Percentiles rank a stretch among this genome's conserved stretches.
phyloP scores from a whole-genome alignment of 2,329 filamentous ascomycete genomes.

The Aspergillus sp. region DNA sequence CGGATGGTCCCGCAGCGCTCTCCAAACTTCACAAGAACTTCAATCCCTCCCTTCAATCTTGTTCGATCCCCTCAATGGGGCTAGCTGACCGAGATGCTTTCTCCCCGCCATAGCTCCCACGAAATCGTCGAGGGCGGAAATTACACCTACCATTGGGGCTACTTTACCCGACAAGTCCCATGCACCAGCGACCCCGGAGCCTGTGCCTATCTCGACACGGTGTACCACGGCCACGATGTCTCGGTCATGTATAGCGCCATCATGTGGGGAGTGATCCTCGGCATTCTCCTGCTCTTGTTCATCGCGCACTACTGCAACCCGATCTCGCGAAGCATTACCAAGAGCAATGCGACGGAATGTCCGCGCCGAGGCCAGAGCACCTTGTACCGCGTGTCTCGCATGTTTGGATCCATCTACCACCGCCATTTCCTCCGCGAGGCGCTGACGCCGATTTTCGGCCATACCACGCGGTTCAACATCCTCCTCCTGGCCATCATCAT shows the following conservation, averaged over 20 bases:
- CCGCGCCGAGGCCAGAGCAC: slow-evolving; percentile 19
- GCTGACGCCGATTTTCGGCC: slow-evolving; percentile 59
- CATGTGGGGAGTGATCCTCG: slow-evolving; percentile 54
- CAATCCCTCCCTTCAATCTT: background rate
- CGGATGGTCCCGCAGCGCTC: background rate
- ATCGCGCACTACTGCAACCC: slow-evolving; percentile 21
- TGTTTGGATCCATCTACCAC: slow-evolving; percentile 44
- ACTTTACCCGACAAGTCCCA: slow-evolving; percentile 52
- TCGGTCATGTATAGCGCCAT: slow-evolving; percentile 57
- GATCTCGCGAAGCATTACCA: background rate
- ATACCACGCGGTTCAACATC: slow-evolving; percentile 67
- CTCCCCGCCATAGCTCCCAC: slow-evolving; percentile 6
- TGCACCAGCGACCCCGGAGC: slow-evolving; percentile 58
- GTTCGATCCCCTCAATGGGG: background rate
- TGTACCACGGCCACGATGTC: slow-evolving; percentile 54
- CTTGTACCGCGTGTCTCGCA: slow-evolving; percentile 30
- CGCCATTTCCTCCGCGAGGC: slow-evolving; percentile 62
- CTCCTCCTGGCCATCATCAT: slow-evolving; percentile 57
- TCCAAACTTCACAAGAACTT: background rate
- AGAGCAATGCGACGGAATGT: slow-evolving; percentile 15
- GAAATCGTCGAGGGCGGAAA: background rate
- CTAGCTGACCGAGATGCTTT: slow-evolving; percentile 6
- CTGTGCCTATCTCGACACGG: slow-evolving; percentile 57
- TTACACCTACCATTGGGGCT: slow-evolving; percentile 56
- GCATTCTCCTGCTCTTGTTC: slow-evolving; percentile 46